Percentiles rank a stretch among this genome's conserved stretches.
Conservation (phyloP, 805 yeast species). For the Wickerhamiella azymoides region DNA sequence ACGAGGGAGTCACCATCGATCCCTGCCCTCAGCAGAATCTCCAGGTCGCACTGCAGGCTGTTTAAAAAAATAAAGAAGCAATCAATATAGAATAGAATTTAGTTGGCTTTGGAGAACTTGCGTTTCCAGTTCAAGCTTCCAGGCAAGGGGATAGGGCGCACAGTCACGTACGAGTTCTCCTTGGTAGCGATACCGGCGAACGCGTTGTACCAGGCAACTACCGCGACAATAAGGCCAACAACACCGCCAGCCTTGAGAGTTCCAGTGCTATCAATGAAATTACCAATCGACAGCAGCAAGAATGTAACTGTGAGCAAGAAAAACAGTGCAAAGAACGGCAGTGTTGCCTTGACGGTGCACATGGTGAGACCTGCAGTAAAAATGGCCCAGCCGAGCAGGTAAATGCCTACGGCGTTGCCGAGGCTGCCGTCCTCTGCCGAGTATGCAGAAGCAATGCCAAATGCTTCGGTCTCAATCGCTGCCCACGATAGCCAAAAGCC, state of each 20-base stretch:
- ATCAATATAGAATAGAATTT: neutral
- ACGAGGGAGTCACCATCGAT: too few relatives aligned
- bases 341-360: slow-evolving; percentile 50
- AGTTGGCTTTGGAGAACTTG: neutral
- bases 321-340: slow-evolving; percentile 46
- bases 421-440: slow-evolving; percentile 24
- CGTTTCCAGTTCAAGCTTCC: slow-evolving; percentile 17
- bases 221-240: slow-evolving; percentile 42
- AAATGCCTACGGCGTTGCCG: slow-evolving; percentile 43
- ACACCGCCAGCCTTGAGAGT: slow-evolving; percentile 48
- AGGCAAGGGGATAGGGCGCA: slow-evolving; percentile 39
- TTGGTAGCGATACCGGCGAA: slow-evolving; percentile 47
- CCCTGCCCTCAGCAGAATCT: too few relatives aligned
- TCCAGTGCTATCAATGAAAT: slow-evolving; percentile 18
- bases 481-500: slow-evolving; percentile 59
- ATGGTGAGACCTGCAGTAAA: slow-evolving; percentile 42
- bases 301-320: slow-evolving; percentile 41
- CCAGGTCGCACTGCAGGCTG: too few relatives aligned
- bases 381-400: slow-evolving; percentile 46
- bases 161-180: slow-evolving; percentile 43
- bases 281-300: slow-evolving; percentile 39
- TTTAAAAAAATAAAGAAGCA: neutral
- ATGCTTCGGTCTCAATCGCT: slow-evolving; percentile 43
- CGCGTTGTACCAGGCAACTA: slow-evolving; percentile 52
- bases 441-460: slow-evolving; percentile 47